Conservation (phyloP, 495 filamentous ascomycete species). For the Talaromyces borbonicus region DNA sequence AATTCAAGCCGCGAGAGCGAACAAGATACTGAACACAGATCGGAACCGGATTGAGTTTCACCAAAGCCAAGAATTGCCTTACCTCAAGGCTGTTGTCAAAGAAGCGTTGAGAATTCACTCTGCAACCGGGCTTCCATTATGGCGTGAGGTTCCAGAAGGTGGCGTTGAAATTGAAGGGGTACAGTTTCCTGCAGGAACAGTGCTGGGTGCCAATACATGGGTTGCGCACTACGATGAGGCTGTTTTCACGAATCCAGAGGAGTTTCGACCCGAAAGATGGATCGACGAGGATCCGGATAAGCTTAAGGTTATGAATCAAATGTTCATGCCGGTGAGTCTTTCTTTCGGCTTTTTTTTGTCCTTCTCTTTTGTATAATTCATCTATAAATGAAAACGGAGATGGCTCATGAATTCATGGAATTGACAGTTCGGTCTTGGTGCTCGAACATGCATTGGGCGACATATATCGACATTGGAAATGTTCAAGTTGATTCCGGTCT, state of each 20-base stretch:
- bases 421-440: slow-evolving; percentile 35
- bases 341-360: too few relatives aligned
- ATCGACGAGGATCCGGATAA: slow-evolving; percentile 27
- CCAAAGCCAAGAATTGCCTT: slow-evolving; percentile 34
- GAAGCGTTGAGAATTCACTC: slow-evolving; percentile 61
- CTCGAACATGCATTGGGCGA: slow-evolving; percentile 37
- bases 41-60: not conserved
- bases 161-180: slow-evolving; percentile 38
- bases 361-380: not conserved
- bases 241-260: slow-evolving; percentile 42
- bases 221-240: slow-evolving; percentile 44
- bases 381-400: not conserved
- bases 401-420: not conserved
- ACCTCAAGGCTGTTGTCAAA: slow-evolving; percentile 60
- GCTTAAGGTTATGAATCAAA: slow-evolving; percentile 30
- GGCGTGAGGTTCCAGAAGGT: slow-evolving; percentile 50
- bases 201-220: slow-evolving; percentile 52
- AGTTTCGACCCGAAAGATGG: slow-evolving; percentile 49
- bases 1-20: slow-evolving; percentile 25
- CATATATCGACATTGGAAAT: slow-evolving; percentile 40
- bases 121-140: slow-evolving; percentile 49
- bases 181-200: slow-evolving; percentile 42
- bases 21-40: slow-evolving; percentile 22
- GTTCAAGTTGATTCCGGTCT: slow-evolving; percentile 36
- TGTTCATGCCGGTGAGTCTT: slow-evolving; percentile 32